Base-by-base conservation (phyloP, 768 basidiomycete genomes). In the Arthromyces matolae region DNA sequence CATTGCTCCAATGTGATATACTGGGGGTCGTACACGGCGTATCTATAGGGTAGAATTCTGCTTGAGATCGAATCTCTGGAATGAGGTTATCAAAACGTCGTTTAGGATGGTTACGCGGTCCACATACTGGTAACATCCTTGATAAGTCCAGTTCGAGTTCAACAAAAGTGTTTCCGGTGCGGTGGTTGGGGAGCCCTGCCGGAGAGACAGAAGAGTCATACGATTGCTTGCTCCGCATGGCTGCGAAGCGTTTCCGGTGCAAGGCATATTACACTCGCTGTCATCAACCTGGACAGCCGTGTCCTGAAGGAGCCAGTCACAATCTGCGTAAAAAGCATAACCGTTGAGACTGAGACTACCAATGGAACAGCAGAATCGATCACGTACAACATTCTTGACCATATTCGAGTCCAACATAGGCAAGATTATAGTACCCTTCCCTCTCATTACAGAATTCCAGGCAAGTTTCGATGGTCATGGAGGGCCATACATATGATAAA, bases 81-180 rank as follows among this genome's bases (percentile, higher is more conserved):
- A 31, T 19, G n/a, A 6, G 27, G 32, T 18, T 16, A 42, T 1
- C 20, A 10, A 13, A 31, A n/a, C n/a, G 13, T 4, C 9, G 9
- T 10, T 42, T 16, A 31, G 16, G 8, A 32, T 27, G 28, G 28
- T 12, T 8, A 14, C 19, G 16, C 5, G 14, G 5, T 29, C 3
- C 5, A 51, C 44, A 9, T 31, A 51, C 50, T 36, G 33, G 8
- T 40, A 51, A 23, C 50, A 51, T 16, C 50, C 50, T 39, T 51
- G 44, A 41, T 51, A 51, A 1, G 24, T 32, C 45, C 50, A 51
- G 22, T 46, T 31, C 8, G 24, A 12, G 1, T 34, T 33, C 16
- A 8, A n/a, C 12, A 14, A 36, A 9, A 51, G 22, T 23, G 19
- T 25, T 9, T 31, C 36, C 1, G 50, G 50, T 24, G 50, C 50